Percentiles rank a stretch among this genome's conserved stretches.
Evolutionary conservation across 2,329 filamentous ascomycete species (phyloP).

Genomic region (Apiospora aurea): DNA sequence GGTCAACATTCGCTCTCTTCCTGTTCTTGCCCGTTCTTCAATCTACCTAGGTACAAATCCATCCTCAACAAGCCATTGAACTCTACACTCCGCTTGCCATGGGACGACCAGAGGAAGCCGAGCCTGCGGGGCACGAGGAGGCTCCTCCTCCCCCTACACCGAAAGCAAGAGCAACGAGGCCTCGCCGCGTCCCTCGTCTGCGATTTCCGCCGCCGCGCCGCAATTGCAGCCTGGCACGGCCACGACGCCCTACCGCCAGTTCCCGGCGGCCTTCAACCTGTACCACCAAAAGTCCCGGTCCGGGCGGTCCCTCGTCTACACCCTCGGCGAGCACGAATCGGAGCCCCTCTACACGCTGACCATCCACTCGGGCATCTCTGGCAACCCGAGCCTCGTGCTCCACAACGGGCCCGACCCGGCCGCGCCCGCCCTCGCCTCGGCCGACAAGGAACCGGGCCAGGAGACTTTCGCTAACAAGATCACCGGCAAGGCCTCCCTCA

Average conservation of each 20-base stretch:
- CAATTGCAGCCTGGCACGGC: not conserved
- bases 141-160: conserved; percentile 26
- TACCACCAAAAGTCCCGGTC: conserved; percentile 36
- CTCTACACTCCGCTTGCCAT: conserved; percentile 9
- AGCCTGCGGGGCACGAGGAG: conserved; percentile 23
- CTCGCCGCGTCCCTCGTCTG: conserved; percentile 1
- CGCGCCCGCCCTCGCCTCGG: conserved; percentile 40
- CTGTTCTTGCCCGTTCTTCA: not conserved
- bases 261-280: conserved; percentile 43
- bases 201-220: not conserved
- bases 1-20: not conserved
- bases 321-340: conserved; percentile 42
- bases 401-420: conserved; percentile 43
- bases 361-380: conserved; percentile 36
- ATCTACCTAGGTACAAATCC: not conserved
- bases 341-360: conserved; percentile 44
- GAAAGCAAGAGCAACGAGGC: conserved; percentile 1
- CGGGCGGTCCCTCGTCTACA: conserved; percentile 29
- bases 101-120: conserved; percentile 27
- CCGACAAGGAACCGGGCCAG: conserved; percentile 30
- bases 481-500: conserved; percentile 25
- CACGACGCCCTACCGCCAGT: conserved; percentile 34
- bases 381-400: conserved; percentile 42
- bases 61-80: not conserved
- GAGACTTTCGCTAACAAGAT: conserved; percentile 15